Percentiles rank a stretch among this genome's conserved stretches.
Conservation (phyloP, 768 basidiomycete species). For the Podaxis sp. region DNA sequence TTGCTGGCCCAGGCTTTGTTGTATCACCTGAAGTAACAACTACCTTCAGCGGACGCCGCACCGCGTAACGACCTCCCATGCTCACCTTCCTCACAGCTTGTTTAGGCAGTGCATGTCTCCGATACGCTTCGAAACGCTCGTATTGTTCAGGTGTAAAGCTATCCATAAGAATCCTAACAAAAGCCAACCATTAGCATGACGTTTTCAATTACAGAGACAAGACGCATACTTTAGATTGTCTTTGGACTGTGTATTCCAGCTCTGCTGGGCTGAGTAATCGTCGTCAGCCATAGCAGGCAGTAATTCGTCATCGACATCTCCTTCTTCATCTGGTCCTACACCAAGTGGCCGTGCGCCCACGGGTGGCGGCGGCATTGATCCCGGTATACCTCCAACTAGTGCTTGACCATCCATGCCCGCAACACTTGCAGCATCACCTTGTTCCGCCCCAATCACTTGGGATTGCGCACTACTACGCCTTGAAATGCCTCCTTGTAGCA, state of each 20-base stretch:
- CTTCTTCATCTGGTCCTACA: constrained; percentile 46
- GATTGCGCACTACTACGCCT: constrained; percentile 10
- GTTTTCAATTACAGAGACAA: background rate
- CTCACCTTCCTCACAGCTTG: constrained; percentile 77
- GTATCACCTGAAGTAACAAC: constrained; percentile 63
- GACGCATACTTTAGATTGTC: constrained; percentile 73
- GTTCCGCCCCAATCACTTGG: constrained; percentile 7
- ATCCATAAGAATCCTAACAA: constrained; percentile 73
- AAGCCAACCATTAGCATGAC: background rate
- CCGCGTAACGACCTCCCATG: background rate
- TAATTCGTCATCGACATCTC: constrained; percentile 75
- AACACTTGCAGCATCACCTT: background rate
- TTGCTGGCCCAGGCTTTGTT: constrained; percentile 77
- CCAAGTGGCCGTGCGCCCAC: constrained; percentile 18
- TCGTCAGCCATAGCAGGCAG: constrained; percentile 87
- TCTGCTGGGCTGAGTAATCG: constrained; percentile 80
- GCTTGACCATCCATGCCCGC: constrained; percentile 2
- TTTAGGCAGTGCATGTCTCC: constrained; percentile 81
- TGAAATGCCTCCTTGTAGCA: constrained; percentile 12
- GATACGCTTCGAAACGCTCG: constrained; percentile 86
- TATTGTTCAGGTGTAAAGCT: constrained; percentile 83
- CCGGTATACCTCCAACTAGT: background rate
- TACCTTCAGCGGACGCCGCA: background rate
- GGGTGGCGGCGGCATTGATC: constrained; percentile 20
- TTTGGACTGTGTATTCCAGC: constrained; percentile 86